phyloP scores from a whole-genome alignment of 1,139 yeast genomes.

The Kurtzmaniella quercitrusa region DNA sequence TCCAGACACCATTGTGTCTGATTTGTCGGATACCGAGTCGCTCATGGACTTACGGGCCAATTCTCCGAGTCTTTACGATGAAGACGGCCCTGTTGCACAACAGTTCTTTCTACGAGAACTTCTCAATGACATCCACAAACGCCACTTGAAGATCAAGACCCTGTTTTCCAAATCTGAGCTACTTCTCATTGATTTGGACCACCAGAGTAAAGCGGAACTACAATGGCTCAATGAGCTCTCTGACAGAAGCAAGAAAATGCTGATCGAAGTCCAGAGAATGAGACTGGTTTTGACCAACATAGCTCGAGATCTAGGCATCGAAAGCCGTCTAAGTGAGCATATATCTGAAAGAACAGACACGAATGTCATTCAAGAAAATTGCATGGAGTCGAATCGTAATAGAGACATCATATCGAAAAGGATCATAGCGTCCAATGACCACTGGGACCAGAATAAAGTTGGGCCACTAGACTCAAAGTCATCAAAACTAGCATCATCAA shows the following conservation, averaged over 20 bases:
- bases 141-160: constrained; percentile 2
- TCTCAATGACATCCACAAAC: constrained; percentile 5
- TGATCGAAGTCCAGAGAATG: neutral
- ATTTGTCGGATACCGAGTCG: constrained; percentile 4
- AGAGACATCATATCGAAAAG: neutral
- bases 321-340: neutral
- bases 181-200: constrained; percentile 1
- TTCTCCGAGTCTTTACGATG: constrained; percentile 7
- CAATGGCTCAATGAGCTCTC: neutral
- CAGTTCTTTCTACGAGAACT: constrained; percentile 5
- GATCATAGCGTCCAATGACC: neutral
- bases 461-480: too few relatives aligned
- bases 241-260: neutral
- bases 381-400: neutral
- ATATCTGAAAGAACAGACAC: neutral
- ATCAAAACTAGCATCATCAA: too few relatives aligned
- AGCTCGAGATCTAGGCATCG: neutral
- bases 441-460: too few relatives aligned
- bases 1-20: neutral
- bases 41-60: constrained; percentile 5
- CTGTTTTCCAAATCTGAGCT: constrained; percentile 5
- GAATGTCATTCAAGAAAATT: neutral
- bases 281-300: neutral
- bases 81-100: neutral
- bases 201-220: constrained; percentile 4